phyloP scores from a whole-genome alignment of 2,329 filamentous ascomycete species.

The Aspergillus fumigatiaffinis region DNA sequence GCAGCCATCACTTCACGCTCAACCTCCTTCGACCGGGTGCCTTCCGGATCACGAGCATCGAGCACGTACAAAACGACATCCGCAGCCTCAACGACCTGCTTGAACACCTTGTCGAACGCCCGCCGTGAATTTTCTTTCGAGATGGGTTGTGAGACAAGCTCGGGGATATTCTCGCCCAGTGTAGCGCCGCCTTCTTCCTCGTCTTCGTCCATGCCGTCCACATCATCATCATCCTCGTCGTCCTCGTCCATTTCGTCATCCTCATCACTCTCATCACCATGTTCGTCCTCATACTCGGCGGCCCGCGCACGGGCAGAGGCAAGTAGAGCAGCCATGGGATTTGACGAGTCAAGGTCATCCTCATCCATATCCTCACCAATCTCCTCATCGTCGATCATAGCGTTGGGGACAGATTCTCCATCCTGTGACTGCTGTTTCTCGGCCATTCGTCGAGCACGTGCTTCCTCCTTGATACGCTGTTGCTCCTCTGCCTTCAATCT shows the following conservation, averaged over 20 bases:
- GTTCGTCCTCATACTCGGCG: slow-evolving; percentile 44
- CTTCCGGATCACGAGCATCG: slow-evolving; percentile 86
- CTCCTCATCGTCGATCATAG: slow-evolving; percentile 44
- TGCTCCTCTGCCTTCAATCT: slow-evolving; percentile 76
- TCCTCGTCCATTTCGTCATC: slow-evolving; percentile 49
- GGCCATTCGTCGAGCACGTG: slow-evolving; percentile 43
- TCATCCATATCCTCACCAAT: slow-evolving; percentile 54
- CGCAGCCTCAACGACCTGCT: slow-evolving; percentile 81
- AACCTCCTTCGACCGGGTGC: slow-evolving; percentile 83
- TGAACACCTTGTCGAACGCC: slow-evolving; percentile 94
- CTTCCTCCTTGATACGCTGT: slow-evolving; percentile 65
- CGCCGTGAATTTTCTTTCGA: slow-evolving; percentile 66
- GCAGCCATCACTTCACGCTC: slow-evolving; percentile 91
- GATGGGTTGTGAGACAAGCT: slow-evolving; percentile 31
- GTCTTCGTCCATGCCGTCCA: slow-evolving; percentile 56
- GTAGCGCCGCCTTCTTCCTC: slow-evolving; percentile 51
- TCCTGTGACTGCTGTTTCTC: slow-evolving; percentile 32
- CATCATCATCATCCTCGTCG: slow-evolving; percentile 53
- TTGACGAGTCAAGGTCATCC: slow-evolving; percentile 52
- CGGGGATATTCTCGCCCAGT: slow-evolving; percentile 48
- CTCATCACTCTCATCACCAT: slow-evolving; percentile 49
- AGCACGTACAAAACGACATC: slow-evolving; percentile 92
- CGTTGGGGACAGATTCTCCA: slow-evolving; percentile 29
- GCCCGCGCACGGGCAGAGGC: slow-evolving; percentile 42
- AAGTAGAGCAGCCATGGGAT: slow-evolving; percentile 44